Percentiles rank a stretch among this genome's conserved stretches.
Evolutionary conservation across 176 grass and related monocot genomes (phyloP).

Genomic region (Oryza punctata): DNA sequence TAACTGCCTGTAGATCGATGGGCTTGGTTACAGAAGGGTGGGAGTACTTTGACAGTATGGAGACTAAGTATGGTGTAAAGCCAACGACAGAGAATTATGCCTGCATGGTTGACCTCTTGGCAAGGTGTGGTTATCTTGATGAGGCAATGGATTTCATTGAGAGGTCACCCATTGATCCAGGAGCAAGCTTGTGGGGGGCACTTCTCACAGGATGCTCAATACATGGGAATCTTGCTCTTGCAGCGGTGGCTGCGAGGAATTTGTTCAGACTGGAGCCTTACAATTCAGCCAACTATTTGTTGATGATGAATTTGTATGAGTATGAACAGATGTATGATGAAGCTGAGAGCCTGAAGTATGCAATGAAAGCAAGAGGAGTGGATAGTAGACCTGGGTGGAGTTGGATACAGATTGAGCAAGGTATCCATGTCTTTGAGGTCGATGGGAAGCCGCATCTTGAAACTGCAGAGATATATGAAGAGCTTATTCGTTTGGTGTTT

Average conservation of each 20-base stretch:
- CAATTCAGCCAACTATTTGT: conserved; percentile 81
- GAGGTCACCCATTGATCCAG: conserved; percentile 51
- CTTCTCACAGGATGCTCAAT: conserved; percentile 62
- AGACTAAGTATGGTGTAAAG: conserved; percentile 50
- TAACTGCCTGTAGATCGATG: conserved; percentile 75
- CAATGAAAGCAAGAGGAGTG: conserved; percentile 66
- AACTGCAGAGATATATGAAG: conserved; percentile 66
- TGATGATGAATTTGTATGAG: conserved; percentile 81
- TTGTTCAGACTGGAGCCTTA: conserved; percentile 72
- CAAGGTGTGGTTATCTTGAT: conserved; percentile 74
- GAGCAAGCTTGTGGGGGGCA: conserved; percentile 69
- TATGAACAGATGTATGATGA: conserved; percentile 67
- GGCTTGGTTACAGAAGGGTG: conserved; percentile 68
- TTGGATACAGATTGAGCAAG: conserved; percentile 66
- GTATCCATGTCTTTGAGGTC: conserved; percentile 70
- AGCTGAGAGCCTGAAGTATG: conserved; percentile 72
- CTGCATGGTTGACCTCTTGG: conserved; percentile 90
- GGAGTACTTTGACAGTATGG: conserved; percentile 78
- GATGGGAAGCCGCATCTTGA: conserved; percentile 59
- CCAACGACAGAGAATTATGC: conserved; percentile 70
- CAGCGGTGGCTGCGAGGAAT: conserved; percentile 60
- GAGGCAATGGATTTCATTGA: conserved; percentile 77
- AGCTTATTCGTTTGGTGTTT: conserved; percentile 39
- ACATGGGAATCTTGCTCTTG: conserved; percentile 66
- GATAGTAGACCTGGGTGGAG: conserved; percentile 63